phyloP scores from a whole-genome alignment of 345 rosid species.

The Carallia pectinifolia region DNA sequence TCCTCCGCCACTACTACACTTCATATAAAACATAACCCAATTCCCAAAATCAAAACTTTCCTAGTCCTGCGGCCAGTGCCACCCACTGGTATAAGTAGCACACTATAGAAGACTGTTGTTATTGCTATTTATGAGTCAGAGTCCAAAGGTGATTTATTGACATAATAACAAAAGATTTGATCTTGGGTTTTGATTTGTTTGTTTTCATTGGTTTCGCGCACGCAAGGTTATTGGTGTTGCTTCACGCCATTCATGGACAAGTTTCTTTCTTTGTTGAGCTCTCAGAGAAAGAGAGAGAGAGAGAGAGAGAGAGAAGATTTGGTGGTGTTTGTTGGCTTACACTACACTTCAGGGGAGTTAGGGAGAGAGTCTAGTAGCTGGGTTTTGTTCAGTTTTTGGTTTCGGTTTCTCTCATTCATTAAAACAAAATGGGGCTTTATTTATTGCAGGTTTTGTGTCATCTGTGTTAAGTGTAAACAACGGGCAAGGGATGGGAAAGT shows the following conservation, averaged over 20 bases:
- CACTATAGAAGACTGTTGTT: no score
- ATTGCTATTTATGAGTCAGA: neutral
- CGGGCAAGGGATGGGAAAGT: neutral
- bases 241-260: constrained; percentile 47
- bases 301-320: constrained; percentile 10
- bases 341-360: constrained; percentile 29
- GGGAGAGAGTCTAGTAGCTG: neutral
- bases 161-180: neutral
- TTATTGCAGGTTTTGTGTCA: neutral
- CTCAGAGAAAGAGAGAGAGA: constrained; percentile 7
- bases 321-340: constrained; percentile 42
- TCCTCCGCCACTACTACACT: constrained; percentile 7
- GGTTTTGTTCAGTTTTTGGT: neutral
- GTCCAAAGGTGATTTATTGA: neutral
- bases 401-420: constrained; percentile 1
- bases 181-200: neutral
- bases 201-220: constrained; percentile 32
- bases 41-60: neutral
- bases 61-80: neutral
- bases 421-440: neutral
- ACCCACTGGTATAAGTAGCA: neutral
- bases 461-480: no score
- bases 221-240: constrained; percentile 39
- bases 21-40: constrained; percentile 19
- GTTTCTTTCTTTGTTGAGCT: neutral